Evolutionary conservation across 352 stramenopile genomes (phyloP).

Genomic region (Pythium rishiriense): DNA sequence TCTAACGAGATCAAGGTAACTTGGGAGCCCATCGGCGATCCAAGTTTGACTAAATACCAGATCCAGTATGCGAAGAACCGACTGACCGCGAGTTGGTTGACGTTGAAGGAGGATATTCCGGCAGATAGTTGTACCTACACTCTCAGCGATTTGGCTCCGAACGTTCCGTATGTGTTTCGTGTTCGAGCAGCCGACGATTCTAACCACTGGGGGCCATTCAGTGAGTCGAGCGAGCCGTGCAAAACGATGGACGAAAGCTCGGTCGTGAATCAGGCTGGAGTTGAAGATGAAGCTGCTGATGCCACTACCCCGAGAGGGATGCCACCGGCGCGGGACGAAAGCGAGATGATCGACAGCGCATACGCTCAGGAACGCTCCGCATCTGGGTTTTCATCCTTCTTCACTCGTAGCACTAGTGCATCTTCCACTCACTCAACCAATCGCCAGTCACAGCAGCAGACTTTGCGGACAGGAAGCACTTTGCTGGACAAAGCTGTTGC

Average conservation of each 20-base stretch:
- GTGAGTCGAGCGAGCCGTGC: constrained; percentile 65
- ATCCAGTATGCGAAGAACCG: constrained; percentile 84
- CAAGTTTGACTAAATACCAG: constrained; percentile 65
- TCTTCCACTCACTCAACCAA: neutral
- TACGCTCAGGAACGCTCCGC: constrained; percentile 12
- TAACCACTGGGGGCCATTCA: constrained; percentile 75
- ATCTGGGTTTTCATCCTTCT: constrained; percentile 26
- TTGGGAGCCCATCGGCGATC: constrained; percentile 70
- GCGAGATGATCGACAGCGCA: constrained; percentile 26
- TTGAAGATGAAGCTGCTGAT: neutral
- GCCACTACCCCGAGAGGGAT: constrained; percentile 11
- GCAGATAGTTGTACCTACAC: constrained; percentile 54
- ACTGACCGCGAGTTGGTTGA: constrained; percentile 80
- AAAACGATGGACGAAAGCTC: constrained; percentile 32
- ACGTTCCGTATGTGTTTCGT: constrained; percentile 72
- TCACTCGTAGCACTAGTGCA: constrained; percentile 24
- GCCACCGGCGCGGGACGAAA: constrained; percentile 19
- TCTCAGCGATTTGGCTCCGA: constrained; percentile 55
- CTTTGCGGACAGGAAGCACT: constrained; percentile 62
- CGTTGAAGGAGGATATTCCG: constrained; percentile 63
- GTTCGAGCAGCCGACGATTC: constrained; percentile 53
- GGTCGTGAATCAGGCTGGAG: neutral
- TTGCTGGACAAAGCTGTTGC: constrained; percentile 76
- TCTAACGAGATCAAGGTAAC: constrained; percentile 66
- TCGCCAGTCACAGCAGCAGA: constrained; percentile 13